Evolutionary conservation across 2,329 filamentous ascomycete genomes (phyloP).

Genomic region (Mycosphaerelloides madeirae): DNA sequence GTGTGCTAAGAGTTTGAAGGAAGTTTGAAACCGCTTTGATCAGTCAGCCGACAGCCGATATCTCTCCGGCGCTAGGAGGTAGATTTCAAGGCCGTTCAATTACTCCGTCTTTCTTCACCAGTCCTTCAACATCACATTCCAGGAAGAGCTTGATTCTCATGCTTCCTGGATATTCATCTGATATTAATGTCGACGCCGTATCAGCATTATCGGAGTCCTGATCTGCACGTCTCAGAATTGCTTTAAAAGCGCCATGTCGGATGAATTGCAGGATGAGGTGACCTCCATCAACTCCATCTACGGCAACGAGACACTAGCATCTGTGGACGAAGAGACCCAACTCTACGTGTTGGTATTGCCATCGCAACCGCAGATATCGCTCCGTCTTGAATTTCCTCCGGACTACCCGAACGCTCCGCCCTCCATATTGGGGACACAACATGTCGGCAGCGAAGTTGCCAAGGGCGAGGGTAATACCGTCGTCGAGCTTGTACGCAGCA

Average conservation of each 20-base stretch:
- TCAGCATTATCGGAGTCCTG: too few species aligned
- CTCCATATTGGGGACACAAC: slow-evolving; percentile 70
- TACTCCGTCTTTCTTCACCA: too few species aligned
- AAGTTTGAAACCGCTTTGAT: too few species aligned
- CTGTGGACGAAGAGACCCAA: slow-evolving; percentile 2
- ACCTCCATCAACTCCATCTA: slow-evolving; percentile 84
- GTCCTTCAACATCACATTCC: too few species aligned
- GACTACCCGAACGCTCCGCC: slow-evolving; percentile 74
- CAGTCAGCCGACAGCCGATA: too few species aligned
- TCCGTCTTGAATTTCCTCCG: slow-evolving; percentile 62
- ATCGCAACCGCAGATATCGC: slow-evolving; percentile 50
- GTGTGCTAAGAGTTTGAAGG: neutral
- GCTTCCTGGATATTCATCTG: too few species aligned
- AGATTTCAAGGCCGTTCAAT: too few species aligned
- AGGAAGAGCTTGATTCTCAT: too few species aligned
- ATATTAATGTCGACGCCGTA: too few species aligned
- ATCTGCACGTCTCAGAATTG: too few species aligned
- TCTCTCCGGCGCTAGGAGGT: too few species aligned
- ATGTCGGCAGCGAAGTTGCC: slow-evolving; percentile 62
- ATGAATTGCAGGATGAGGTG: slow-evolving; percentile 63
- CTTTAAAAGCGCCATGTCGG: slow-evolving; percentile 32
- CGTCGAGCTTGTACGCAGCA: slow-evolving; percentile 63
- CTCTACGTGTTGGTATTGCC: slow-evolving; percentile 65
- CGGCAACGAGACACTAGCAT: slow-evolving; percentile 57
- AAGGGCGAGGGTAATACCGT: slow-evolving; percentile 68